Percentiles rank a stretch among this genome's conserved stretches.
Conservation (phyloP, 2,329 filamentous ascomycete genomes). For the Fusarium zealandicum region DNA sequence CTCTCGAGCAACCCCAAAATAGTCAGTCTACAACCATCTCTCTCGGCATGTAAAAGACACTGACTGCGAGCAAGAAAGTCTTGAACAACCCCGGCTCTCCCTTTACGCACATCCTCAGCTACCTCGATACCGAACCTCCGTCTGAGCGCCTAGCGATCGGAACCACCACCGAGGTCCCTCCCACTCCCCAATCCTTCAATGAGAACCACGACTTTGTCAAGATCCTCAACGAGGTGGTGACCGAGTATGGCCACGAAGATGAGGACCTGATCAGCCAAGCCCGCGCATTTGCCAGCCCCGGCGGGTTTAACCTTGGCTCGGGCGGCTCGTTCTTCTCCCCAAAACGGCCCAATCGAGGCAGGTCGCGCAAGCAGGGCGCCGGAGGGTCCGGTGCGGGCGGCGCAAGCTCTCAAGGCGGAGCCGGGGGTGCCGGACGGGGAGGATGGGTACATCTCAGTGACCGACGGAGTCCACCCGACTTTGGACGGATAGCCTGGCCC, state of each 20-base stretch:
- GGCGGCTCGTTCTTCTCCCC: constrained; percentile 60
- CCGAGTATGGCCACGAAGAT: constrained; percentile 63
- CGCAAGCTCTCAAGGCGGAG: constrained; percentile 67
- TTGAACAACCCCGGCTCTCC: constrained; percentile 57
- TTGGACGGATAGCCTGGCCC: constrained; percentile 71
- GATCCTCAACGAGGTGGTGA: constrained; percentile 65
- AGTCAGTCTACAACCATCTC: constrained; percentile 49
- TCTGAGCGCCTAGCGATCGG: constrained; percentile 64
- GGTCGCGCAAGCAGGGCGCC: constrained; percentile 46
- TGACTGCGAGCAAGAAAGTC: constrained; percentile 58
- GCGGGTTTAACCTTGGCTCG: constrained; percentile 60
- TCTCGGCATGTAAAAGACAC: background rate
- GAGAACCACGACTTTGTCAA: constrained; percentile 66
- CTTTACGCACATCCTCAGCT: constrained; percentile 62
- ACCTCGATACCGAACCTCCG: constrained; percentile 65
- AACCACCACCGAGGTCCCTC: constrained; percentile 64
- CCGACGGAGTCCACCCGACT: constrained; percentile 68
- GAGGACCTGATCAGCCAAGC: constrained; percentile 64
- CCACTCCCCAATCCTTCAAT: constrained; percentile 65
- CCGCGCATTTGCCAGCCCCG: constrained; percentile 65
- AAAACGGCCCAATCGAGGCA: constrained; percentile 47
- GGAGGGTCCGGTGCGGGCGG: constrained; percentile 59
- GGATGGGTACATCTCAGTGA: constrained; percentile 73
- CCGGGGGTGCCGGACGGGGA: constrained; percentile 65
- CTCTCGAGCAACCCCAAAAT: constrained; percentile 61